Evolutionary conservation across 202 grass and related monocot genomes (phyloP).

Genomic region (Zizania palustris): DNA sequence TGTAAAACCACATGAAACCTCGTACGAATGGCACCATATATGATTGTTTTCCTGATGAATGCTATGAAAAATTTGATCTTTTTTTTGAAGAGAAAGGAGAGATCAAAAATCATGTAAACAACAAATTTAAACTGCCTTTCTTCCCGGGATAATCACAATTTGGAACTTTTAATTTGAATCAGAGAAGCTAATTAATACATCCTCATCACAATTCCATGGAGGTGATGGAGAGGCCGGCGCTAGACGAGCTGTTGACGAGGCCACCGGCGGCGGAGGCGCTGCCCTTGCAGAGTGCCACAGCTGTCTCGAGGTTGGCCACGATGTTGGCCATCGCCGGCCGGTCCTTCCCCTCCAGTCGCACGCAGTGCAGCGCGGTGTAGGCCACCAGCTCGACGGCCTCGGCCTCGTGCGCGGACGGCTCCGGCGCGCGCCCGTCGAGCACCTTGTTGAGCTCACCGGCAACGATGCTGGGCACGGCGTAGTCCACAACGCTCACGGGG

Average conservation of each 20-base stretch:
- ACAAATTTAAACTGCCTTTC: conserved; percentile 27
- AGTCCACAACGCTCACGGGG: conserved; percentile 73
- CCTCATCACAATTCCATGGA: conserved; percentile 57
- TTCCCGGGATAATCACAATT: conserved; percentile 47
- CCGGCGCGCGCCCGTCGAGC: conserved; percentile 61
- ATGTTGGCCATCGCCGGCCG: conserved; percentile 74
- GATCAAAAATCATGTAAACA: conserved; percentile 36
- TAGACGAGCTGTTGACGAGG: conserved; percentile 54
- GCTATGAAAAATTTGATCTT: no score
- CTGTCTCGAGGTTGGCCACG: conserved; percentile 78
- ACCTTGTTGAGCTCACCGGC: conserved; percentile 58
- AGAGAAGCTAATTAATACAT: neutral
- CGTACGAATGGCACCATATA: no score
- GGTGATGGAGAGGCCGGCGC: conserved; percentile 59
- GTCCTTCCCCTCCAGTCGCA: conserved; percentile 67
- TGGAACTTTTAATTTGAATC: conserved; percentile 11
- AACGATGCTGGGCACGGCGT: conserved; percentile 55
- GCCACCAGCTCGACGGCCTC: conserved; percentile 89
- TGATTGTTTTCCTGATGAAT: no score
- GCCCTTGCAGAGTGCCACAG: conserved; percentile 65
- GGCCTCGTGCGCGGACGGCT: conserved; percentile 46
- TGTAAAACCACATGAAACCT: no score
- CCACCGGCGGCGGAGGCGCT: neutral
- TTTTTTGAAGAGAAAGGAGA: no score
- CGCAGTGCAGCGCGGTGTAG: conserved; percentile 77